Conservation (phyloP, 2,329 filamentous ascomycete genomes). For the Sarocladiaceae sp. region DNA sequence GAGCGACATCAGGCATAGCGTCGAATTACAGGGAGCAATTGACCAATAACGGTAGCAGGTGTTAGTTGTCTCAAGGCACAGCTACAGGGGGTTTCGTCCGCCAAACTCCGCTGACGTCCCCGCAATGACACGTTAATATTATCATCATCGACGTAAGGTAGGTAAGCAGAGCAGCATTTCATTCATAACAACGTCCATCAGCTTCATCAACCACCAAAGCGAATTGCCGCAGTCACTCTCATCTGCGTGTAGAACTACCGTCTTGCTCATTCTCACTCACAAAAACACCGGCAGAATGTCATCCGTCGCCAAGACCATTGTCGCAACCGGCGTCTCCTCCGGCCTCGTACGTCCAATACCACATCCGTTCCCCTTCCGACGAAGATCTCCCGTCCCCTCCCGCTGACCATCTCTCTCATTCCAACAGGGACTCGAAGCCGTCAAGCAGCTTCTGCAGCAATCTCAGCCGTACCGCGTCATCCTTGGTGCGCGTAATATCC, state of each 20-base stretch:
- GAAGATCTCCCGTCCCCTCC: slow-evolving; percentile 4
- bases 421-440: slow-evolving; percentile 45
- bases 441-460: slow-evolving; percentile 45
- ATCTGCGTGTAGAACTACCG: too few species aligned
- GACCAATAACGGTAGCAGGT: too few species aligned
- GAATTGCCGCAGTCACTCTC: too few species aligned
- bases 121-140: slow-evolving; percentile 3
- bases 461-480: slow-evolving; percentile 43
- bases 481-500: slow-evolving; percentile 43
- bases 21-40: too few species aligned
- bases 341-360: slow-evolving; percentile 35
- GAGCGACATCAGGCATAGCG: too few species aligned
- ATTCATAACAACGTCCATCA: too few species aligned
- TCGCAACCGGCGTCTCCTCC: slow-evolving; percentile 46
- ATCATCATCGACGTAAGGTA: background rate
- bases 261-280: background rate
- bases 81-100: too few species aligned
- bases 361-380: background rate
- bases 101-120: background rate
- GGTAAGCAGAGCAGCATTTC: too few species aligned
- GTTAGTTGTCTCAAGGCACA: background rate
- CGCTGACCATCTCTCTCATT: background rate
- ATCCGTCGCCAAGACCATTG: slow-evolving; percentile 40
- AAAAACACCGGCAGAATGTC: slow-evolving; percentile 26
- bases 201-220: too few species aligned